Conservation (phyloP, 495 filamentous ascomycete genomes). For the Aspergillus egyptiacus region DNA sequence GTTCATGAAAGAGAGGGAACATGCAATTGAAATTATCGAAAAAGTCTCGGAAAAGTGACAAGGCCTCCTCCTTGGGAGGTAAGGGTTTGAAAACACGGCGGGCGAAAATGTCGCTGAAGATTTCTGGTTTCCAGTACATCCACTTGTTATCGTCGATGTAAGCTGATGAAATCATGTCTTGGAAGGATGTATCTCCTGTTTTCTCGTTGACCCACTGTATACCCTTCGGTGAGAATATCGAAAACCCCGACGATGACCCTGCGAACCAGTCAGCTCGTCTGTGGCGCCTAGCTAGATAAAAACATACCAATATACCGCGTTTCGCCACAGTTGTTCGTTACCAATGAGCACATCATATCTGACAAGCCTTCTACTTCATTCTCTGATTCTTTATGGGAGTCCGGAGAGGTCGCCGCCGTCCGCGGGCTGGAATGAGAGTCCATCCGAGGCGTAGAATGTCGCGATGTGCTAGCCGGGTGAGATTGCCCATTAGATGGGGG, state of each 20-base stretch:
- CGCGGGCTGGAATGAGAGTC: constrained; percentile 53
- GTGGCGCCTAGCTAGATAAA: not conserved
- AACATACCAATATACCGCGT: constrained; percentile 88
- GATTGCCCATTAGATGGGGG: constrained; percentile 24
- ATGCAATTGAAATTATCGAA: constrained; percentile 99
- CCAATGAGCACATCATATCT: constrained; percentile 98
- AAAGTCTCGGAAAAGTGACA: constrained; percentile 82
- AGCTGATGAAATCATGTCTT: constrained; percentile 85
- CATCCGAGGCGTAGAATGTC: constrained; percentile 41
- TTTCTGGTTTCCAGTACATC: constrained; percentile 93
- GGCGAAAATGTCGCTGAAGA: constrained; percentile 89
- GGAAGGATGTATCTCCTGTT: constrained; percentile 89
- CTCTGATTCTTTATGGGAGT: constrained; percentile 50
- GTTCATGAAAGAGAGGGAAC: constrained; percentile 95
- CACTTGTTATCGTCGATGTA: constrained; percentile 85
- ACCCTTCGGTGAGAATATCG: constrained; percentile 95
- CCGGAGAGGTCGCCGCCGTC: constrained; percentile 56
- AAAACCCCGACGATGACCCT: constrained; percentile 97
- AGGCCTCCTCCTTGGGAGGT: constrained; percentile 72
- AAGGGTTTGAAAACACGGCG: constrained; percentile 76
- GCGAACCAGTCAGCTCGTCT: constrained; percentile 16
- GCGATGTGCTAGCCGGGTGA: constrained; percentile 28
- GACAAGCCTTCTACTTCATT: constrained; percentile 83
- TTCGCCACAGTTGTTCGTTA: constrained; percentile 96
- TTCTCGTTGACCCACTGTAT: constrained; percentile 99